Evolutionary conservation across 768 basidiomycete genomes (phyloP), one percentile per base, ranked within the genome.

Genomic region (Amanita thiersii): DNA sequence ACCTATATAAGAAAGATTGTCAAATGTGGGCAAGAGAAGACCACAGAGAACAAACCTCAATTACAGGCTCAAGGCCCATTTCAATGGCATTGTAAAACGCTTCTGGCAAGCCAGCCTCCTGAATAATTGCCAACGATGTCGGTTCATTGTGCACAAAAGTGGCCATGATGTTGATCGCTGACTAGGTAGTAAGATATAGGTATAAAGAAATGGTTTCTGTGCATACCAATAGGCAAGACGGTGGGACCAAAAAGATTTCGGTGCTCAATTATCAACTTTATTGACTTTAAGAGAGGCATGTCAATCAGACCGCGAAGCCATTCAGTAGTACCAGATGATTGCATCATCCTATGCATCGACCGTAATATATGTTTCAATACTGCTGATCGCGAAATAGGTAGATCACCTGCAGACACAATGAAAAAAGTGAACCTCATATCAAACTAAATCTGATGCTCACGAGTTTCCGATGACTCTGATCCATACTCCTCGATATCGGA

Each of bases 131-230:
- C 43, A 99, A 65, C 11, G 90, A 96, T 0, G 93, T 97, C 5
- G 96, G 96, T 59, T 99, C 96, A 50, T 98, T 99, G 68, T 99
- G 94, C 6, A 98, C 81, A 61, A 97, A 97, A 0, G 91, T 91
- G 10, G 91, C 81, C 81, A 96, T 89, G 54, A 92, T 84, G 57
- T 93, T 91, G 67, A 93, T 88, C 3, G 88, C 91, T 88, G 47
- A 11, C 45, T 7, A 7, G 39, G 5, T 33, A 40, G 15, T 4
- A 25, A 24, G 12, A 50, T 24, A 11, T 34, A 47, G 23, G 41
- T n/a, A 28, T 40, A 25, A 21, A 21, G 35, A n/a, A 12, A 37
- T 9, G 1, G 46, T 35, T 11, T 20, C 19, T 33, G 6, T 21
- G 65, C 77, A 25, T 59, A 91, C 91, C 86, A 32, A 92, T 68